phyloP scores from a whole-genome alignment of 306 rosid genomes.

The Senna siamea region DNA sequence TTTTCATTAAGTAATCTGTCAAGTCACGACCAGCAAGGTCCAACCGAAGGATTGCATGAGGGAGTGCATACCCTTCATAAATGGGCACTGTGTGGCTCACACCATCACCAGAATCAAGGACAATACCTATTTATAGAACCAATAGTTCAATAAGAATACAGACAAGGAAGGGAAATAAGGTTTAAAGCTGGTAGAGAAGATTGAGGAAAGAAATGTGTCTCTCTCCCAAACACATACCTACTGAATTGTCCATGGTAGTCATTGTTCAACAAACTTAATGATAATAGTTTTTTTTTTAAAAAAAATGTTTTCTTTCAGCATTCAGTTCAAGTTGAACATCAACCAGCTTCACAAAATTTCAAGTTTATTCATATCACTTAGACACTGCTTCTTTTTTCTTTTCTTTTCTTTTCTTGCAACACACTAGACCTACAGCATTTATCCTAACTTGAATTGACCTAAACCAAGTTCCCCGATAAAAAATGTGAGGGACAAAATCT shows the following conservation, averaged over 20 bases:
- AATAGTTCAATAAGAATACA: background rate
- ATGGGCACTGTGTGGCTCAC: slow-evolving; percentile 63
- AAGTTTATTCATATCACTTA: background rate
- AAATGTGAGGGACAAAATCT: background rate
- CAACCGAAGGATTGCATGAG: slow-evolving; percentile 57
- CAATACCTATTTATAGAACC: slow-evolving; percentile 47
- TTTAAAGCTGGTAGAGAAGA: background rate
- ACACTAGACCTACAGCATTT: background rate
- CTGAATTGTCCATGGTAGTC: background rate
- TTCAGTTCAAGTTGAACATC: background rate
- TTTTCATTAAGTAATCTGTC: slow-evolving; percentile 50
- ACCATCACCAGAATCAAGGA: slow-evolving; percentile 57
- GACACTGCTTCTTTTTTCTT: background rate
- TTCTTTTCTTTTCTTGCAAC: no score
- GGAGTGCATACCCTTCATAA: slow-evolving; percentile 57
- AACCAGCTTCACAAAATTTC: background rate
- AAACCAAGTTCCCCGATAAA: slow-evolving; percentile 1
- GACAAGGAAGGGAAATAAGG: background rate
- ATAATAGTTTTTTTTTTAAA: background rate
- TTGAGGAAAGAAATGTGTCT: background rate
- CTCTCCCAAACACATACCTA: background rate
- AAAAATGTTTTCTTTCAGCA: background rate
- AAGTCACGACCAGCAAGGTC: slow-evolving; percentile 60
- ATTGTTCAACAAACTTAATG: background rate
- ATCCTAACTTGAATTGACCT: slow-evolving; percentile 5